Evolutionary conservation across 1,284 basidiomycete genomes (phyloP).

Genomic region (Ceratobasidium sp.): DNA sequence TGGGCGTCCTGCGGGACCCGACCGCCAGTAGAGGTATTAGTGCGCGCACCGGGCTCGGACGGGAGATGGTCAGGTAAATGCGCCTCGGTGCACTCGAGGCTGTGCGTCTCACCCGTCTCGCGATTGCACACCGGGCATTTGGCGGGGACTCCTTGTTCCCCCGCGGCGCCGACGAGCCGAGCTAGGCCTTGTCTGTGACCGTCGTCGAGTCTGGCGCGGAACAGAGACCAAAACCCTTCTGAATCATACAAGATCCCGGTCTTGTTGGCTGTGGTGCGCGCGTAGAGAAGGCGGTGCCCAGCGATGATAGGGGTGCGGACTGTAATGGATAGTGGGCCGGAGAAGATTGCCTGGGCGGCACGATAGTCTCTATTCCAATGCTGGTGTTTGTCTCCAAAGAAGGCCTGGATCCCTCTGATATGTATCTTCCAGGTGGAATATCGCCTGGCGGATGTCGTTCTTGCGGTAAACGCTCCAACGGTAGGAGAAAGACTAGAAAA

Average conservation of each 20-base stretch:
- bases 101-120: neutral
- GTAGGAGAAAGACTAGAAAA: slow-evolving; percentile 28
- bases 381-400: slow-evolving; percentile 73
- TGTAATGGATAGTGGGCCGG: slow-evolving; percentile 70
- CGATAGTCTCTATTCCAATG: slow-evolving; percentile 75
- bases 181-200: slow-evolving; percentile 51
- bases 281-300: slow-evolving; percentile 80
- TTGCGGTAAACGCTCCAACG: slow-evolving; percentile 41
- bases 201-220: slow-evolving; percentile 61
- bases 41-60: slow-evolving; percentile 18
- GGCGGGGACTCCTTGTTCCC: neutral
- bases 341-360: slow-evolving; percentile 79
- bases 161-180: slow-evolving; percentile 57
- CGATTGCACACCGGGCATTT: neutral
- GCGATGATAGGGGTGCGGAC: slow-evolving; percentile 76
- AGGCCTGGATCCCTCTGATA: slow-evolving; percentile 69
- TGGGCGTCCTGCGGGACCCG: slow-evolving; percentile 2
- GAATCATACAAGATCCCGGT: slow-evolving; percentile 69
- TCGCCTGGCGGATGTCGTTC: slow-evolving; percentile 65
- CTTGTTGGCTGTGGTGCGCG: slow-evolving; percentile 70
- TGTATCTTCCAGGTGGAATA: slow-evolving; percentile 86
- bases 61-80: slow-evolving; percentile 25
- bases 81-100: slow-evolving; percentile 9
- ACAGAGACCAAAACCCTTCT: slow-evolving; percentile 65
- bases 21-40: slow-evolving; percentile 28